These are phyloP conservation scores for Medicago arabica DNA, from an alignment of 306 rosid genomes.

Conservation along the genomic window DNA sequence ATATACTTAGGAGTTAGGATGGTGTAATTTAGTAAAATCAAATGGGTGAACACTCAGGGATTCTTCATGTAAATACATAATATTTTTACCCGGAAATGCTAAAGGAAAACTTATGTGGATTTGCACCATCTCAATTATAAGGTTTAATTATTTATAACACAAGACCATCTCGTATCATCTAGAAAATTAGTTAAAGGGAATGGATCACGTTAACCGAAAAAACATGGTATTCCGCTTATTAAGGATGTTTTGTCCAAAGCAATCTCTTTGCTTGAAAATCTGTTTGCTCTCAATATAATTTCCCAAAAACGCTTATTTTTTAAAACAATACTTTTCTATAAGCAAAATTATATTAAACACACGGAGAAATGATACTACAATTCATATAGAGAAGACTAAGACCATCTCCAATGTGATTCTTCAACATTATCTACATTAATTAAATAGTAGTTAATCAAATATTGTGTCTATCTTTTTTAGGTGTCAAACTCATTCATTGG, in stretches of 20 bases:
- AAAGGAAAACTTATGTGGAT: not conserved
- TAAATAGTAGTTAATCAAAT: not conserved
- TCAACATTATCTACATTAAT: not conserved
- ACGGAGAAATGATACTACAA: too few species aligned
- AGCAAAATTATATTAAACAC: too few species aligned
- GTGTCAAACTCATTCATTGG: too few species aligned
- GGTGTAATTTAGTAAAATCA: too few species aligned
- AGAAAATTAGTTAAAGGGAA: conserved; percentile 22
- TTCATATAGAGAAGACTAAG: too few species aligned
- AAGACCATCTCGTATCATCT: not conserved
- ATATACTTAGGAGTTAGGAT: too few species aligned
- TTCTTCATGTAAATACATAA: not conserved
- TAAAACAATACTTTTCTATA: not conserved
- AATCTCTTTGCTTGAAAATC: not conserved
- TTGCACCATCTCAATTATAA: not conserved
- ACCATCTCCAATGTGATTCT: too few species aligned
- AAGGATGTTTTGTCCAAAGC: conserved; percentile 38
- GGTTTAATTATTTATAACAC: not conserved
- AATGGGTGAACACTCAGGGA: not conserved
- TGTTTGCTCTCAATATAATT: conserved; percentile 6
- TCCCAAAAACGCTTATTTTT: not conserved
- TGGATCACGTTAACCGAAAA: conserved; percentile 23
- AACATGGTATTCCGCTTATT: conserved; percentile 37
- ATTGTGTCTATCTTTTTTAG: too few species aligned
- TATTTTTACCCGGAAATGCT: not conserved